Base-by-base conservation (phyloP, 345 rosid genomes). In the Euclidium syriacum region DNA sequence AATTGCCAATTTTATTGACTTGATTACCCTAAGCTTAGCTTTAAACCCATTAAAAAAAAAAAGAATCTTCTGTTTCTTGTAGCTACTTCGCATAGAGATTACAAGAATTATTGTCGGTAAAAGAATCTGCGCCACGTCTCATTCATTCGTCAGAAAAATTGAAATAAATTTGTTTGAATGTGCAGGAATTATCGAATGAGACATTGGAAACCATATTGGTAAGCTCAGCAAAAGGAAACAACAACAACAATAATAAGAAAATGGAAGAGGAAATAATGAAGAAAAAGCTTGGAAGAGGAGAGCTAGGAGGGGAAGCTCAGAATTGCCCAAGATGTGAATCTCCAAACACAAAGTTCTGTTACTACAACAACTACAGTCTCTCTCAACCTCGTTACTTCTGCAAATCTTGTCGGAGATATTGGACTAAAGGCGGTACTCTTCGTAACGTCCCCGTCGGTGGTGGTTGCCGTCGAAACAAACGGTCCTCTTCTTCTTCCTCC, bases 361-460 rank as follows among this genome's bases (percentile, higher is more conserved):
- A 87, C 78, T 87, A 87, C 88, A 87, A 87, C 81, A 87, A 87
- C 82, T 87, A 87, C 78, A 87, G 90, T 65, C 86, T 84, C 52
- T 63, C 90, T 39, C 95, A 87, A 76, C 95, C 95, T 16, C 75
- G 95, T 65, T 84, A 84, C 85, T 87, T 87, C 54, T 87, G 95
- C 83, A 87, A 87, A 71, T 80, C 88, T 18, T 87, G 95, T 78
- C 73, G 90, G 44, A 76, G 95, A 77, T 87, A 87, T 64, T 87
- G 95, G 95, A 87, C 95, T 46, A 87, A 84, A 79, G 95, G 95
- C 6, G 95, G 95, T 47, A 84, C 90, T 4, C 80, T 87, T 16
- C 73, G 95, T 30, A 84, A 87, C 39, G 88, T 87, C 30, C 95
- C 95, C 3, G 90, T 87, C 0, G 95, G 95, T n/a, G 95, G 95